A percentile compares a stretch with the other conserved stretches of the same genome.
Conservation (phyloP, 495 filamentous ascomycete genomes). For the Aspergillus mulundensis region DNA sequence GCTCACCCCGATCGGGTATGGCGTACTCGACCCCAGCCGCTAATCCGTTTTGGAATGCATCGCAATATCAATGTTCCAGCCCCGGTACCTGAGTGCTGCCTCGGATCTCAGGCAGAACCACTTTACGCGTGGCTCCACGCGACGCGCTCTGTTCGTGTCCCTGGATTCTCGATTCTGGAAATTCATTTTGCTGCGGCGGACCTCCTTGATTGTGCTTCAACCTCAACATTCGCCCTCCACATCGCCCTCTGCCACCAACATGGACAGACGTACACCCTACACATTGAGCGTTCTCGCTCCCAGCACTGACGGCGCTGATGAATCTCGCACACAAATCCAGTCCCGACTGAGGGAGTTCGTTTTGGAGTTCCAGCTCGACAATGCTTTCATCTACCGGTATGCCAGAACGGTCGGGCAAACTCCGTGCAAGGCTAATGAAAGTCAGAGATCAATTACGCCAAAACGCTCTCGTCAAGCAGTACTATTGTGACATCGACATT, state of each 20-base stretch:
- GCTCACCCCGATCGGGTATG: slow-evolving; percentile 34
- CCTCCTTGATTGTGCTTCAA: slow-evolving; percentile 12
- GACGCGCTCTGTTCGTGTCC: slow-evolving; percentile 33
- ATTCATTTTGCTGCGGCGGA: slow-evolving; percentile 14
- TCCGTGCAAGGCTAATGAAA: slow-evolving; percentile 19
- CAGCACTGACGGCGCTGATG: slow-evolving; percentile 58
- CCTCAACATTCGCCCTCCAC: slow-evolving; percentile 21
- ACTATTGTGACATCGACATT: slow-evolving; percentile 96
- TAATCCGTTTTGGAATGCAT: slow-evolving; percentile 1
- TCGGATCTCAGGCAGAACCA: slow-evolving; percentile 31
- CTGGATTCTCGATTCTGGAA: slow-evolving; percentile 22
- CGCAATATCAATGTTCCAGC: slow-evolving; percentile 13
- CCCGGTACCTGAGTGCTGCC: slow-evolving; percentile 8
- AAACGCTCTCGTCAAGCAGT: slow-evolving; percentile 91
- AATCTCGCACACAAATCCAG: slow-evolving; percentile 53
- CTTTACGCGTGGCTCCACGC: slow-evolving; percentile 42
- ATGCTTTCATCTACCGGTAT: slow-evolving; percentile 92
- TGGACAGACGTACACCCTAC: slow-evolving; percentile 88
- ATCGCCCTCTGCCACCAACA: slow-evolving; percentile 37
- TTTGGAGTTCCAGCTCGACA: slow-evolving; percentile 91
- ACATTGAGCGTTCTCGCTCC: slow-evolving; percentile 75
- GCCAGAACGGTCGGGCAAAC: slow-evolving; percentile 9
- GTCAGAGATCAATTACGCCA: slow-evolving; percentile 89
- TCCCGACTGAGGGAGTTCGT: slow-evolving; percentile 69
- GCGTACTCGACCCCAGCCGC: slow-evolving; percentile 16